These are phyloP conservation scores for Neurospora sp. DNA, from an alignment of 495 filamentous ascomycete genomes.

Conservation along the genomic window DNA sequence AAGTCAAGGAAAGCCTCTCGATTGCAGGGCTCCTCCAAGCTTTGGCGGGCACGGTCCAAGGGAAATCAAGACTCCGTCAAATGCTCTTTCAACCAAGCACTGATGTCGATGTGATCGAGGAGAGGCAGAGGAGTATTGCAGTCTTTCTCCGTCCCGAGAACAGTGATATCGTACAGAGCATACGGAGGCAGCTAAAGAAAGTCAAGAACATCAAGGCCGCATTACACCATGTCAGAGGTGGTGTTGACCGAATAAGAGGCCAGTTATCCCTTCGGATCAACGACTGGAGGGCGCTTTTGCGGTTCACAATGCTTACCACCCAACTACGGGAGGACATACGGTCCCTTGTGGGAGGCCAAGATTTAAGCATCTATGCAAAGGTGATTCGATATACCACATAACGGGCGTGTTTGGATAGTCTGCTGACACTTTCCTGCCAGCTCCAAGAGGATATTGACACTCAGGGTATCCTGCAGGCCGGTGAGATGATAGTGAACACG, in stretches of 20 bases:
- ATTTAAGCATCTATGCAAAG: slow-evolving; percentile 46
- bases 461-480: slow-evolving; percentile 49
- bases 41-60: slow-evolving; percentile 72
- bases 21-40: slow-evolving; percentile 74
- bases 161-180: slow-evolving; percentile 36
- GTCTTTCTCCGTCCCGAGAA: slow-evolving; percentile 67
- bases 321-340: slow-evolving; percentile 56
- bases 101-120: slow-evolving; percentile 54
- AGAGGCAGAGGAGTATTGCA: slow-evolving; percentile 60
- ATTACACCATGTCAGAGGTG: slow-evolving; percentile 64
- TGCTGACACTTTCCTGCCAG: slow-evolving; percentile 8
- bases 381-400: slow-evolving; percentile 23
- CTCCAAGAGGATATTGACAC: slow-evolving; percentile 36
- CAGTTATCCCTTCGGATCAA: slow-evolving; percentile 48
- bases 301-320: slow-evolving; percentile 44
- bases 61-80: slow-evolving; percentile 63
- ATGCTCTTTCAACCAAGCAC: slow-evolving; percentile 77
- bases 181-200: slow-evolving; percentile 55
- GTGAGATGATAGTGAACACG: slow-evolving; percentile 58
- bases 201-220: slow-evolving; percentile 71
- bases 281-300: slow-evolving; percentile 59
- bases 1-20: slow-evolving; percentile 81
- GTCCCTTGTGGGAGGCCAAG: slow-evolving; percentile 47
- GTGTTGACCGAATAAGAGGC: slow-evolving; percentile 54
- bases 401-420: not conserved